Percentiles rank a stretch among this genome's conserved stretches.
phyloP scores from a whole-genome alignment of 1,284 basidiomycete genomes.

The Cryptococcus amylolentus region DNA sequence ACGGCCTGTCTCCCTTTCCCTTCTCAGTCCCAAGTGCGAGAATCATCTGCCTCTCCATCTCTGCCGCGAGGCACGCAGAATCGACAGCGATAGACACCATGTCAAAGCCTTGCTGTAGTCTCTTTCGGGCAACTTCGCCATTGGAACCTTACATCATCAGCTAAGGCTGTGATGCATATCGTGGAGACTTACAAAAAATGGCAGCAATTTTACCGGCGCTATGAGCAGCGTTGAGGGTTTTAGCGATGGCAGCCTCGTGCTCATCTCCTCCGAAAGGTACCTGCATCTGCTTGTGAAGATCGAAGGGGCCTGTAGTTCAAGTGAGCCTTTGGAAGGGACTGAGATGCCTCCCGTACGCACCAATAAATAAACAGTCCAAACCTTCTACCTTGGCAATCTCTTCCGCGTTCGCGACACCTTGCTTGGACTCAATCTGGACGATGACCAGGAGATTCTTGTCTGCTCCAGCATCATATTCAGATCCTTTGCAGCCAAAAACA shows the following conservation, averaged over 20 bases:
- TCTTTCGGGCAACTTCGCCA: slow-evolving; percentile 54
- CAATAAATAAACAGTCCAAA: slow-evolving; percentile 63
- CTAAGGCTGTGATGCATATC: background rate
- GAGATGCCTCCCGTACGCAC: slow-evolving; percentile 28
- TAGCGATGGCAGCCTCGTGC: slow-evolving; percentile 59
- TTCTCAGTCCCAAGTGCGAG: slow-evolving; percentile 9
- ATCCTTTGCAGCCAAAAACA: slow-evolving; percentile 23
- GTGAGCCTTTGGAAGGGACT: background rate
- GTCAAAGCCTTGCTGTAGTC: slow-evolving; percentile 58
- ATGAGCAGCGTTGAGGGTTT: slow-evolving; percentile 58
- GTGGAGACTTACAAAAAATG: slow-evolving; percentile 51
- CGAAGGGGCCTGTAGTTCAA: slow-evolving; percentile 53
- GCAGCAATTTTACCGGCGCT: slow-evolving; percentile 59
- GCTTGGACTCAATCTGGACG: slow-evolving; percentile 64
- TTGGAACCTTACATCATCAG: slow-evolving; percentile 39
- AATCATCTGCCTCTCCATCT: slow-evolving; percentile 19
- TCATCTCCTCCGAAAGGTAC: slow-evolving; percentile 30
- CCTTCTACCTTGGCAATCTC: slow-evolving; percentile 63
- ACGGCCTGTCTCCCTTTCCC: slow-evolving; percentile 12
- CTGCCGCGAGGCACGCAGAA: slow-evolving; percentile 15
- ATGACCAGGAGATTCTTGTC: slow-evolving; percentile 61
- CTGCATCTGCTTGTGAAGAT: slow-evolving; percentile 54
- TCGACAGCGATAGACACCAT: slow-evolving; percentile 45
- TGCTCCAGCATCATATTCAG: slow-evolving; percentile 58
- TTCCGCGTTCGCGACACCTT: slow-evolving; percentile 61